A percentile compares a stretch with the other conserved stretches of the same genome.
Conservation (phyloP, 768 basidiomycete species). For the Dentipellis sp. region DNA sequence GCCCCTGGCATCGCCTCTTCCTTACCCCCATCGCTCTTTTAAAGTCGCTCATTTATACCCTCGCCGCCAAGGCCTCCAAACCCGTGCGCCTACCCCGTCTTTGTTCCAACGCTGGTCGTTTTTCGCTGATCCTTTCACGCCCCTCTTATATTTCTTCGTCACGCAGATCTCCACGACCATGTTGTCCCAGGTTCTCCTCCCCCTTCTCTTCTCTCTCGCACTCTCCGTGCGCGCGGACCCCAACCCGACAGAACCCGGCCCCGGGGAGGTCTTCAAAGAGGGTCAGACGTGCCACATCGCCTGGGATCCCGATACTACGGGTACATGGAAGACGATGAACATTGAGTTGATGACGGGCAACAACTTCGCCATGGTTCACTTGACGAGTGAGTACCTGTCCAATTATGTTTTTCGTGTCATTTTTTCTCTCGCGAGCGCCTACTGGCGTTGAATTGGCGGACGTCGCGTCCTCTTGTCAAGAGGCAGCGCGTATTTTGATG, state of each 20-base stretch:
- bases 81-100: too few relatives aligned
- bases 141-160: too few relatives aligned
- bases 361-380: conserved; percentile 57
- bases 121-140: too few relatives aligned
- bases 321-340: conserved; percentile 59
- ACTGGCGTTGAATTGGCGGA: too few relatives aligned
- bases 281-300: conserved; percentile 45
- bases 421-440: too few relatives aligned
- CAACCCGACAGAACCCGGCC: conserved; percentile 48
- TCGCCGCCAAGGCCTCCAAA: too few relatives aligned
- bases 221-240: conserved; percentile 43
- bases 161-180: background rate
- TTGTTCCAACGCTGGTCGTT: too few relatives aligned
- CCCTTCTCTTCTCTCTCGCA: conserved; percentile 7
- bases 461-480: too few relatives aligned
- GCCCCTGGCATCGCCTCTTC: too few relatives aligned
- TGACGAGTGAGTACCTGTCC: conserved; percentile 44
- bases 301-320: conserved; percentile 54
- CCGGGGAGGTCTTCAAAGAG: conserved; percentile 46
- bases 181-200: conserved; percentile 7
- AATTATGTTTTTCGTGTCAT: background rate
- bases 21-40: too few relatives aligned
- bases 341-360: conserved; percentile 77
- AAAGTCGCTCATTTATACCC: too few relatives aligned
- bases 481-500: too few relatives aligned